Base-by-base conservation (phyloP, 2,329 filamentous ascomycete genomes). In the Didymella exigua region DNA sequence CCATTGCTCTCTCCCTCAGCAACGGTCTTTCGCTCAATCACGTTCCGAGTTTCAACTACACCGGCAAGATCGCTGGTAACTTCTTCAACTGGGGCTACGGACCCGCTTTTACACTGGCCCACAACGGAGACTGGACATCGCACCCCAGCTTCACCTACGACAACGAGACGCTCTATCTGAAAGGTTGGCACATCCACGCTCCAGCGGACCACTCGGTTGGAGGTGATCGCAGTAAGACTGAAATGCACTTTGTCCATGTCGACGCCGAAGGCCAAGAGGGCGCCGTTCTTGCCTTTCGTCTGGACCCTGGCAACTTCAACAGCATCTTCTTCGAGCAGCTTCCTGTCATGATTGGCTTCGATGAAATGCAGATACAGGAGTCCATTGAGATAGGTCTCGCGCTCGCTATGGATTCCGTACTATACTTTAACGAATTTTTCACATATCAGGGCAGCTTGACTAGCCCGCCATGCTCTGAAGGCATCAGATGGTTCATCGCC, bases 11-110 rank as follows among this genome's bases (percentile, higher is more conserved):
- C 7, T 69, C 64, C 8, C 67, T 77, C 26, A 63, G 68, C 19
- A 68, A 76, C 49, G 78, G 78, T 7, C 70, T 80, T 4, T 74
- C 78, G 2, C 57, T 65, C 18, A 71, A 68, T 23, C 79, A 81
- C 61, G 67, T 67, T 2, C 73, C 78, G 4, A 62, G 41, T 14
- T 82, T 82, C 68, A 71, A 76, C 59, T 81, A 80, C 65, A 61
- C 68, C 4, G 56, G 62, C 49, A 56, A 68, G 13, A 62, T 74
- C 4, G 44, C 61, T 2, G 80, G 80, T 1, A 72, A 73, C 42
- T 74, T 80, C 53, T 76, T 72, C 71, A 82, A 83, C 61, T 82
- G 79, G 78, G 77, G 78, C 18, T 81, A 81, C 52, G 80, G 81
- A 4, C 76, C 78, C 0, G 75, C 77, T 1, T 81, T 79, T 57